Percentiles rank a stretch among this genome's conserved stretches.
Conservation (phyloP, 495 filamentous ascomycete genomes). For the Trypethelium eluteriae region DNA sequence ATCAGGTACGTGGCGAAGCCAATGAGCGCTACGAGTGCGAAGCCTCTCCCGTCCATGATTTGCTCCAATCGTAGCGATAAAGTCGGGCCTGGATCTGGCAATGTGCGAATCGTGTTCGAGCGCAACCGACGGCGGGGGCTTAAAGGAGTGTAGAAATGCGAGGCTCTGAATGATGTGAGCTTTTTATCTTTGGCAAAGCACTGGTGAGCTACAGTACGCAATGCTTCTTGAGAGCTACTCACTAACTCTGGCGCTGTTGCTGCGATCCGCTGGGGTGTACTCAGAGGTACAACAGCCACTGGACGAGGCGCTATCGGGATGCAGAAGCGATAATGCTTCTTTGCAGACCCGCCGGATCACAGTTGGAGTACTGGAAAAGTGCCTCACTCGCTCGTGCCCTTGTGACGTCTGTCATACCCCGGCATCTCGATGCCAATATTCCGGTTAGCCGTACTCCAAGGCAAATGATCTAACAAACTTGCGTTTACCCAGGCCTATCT, state of each 20-base stretch:
- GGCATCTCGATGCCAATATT: neutral
- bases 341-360: neutral
- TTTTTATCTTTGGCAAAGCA: neutral
- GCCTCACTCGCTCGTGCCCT: slow-evolving; percentile 5
- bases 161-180: neutral
- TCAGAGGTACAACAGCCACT: neutral
- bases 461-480: no score
- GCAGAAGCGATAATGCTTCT: neutral
- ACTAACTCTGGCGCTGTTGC: slow-evolving; percentile 5
- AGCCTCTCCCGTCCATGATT: neutral
- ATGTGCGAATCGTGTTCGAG: neutral
- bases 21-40: neutral
- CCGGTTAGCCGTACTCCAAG: neutral
- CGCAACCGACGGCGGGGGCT: no score
- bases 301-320: slow-evolving; percentile 1
- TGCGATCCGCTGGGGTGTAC: neutral
- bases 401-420: slow-evolving; percentile 4
- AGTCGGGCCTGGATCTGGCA: neutral
- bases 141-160: neutral
- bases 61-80: neutral
- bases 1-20: slow-evolving; percentile 9
- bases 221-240: neutral
- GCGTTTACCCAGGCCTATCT: neutral
- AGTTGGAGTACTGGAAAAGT: neutral
- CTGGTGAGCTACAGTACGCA: neutral